Conservation (phyloP, 805 yeast genomes). For the Lachancea kluyveri region DNA sequence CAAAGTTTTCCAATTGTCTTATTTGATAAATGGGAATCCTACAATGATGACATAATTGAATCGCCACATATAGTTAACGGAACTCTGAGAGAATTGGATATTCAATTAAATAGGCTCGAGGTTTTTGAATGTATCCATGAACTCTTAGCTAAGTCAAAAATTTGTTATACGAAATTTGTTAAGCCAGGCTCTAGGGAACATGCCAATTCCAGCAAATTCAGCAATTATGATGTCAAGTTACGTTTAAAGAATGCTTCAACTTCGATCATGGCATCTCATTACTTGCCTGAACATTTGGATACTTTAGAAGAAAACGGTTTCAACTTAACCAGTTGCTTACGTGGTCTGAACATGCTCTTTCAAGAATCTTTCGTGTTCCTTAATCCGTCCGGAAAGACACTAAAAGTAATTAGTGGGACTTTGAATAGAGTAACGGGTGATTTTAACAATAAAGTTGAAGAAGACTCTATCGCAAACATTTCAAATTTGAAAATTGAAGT, state of each 20-base stretch:
- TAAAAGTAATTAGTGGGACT: constrained; percentile 15
- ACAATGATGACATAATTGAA: constrained; percentile 5
- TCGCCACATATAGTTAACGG: constrained; percentile 2
- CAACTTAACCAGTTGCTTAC: constrained; percentile 18
- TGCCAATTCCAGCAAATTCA: no score
- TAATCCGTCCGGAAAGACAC: constrained; percentile 6
- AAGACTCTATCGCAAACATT: constrained; percentile 15
- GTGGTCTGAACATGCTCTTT: constrained; percentile 20
- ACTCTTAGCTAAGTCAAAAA: constrained; percentile 1
- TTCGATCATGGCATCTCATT: constrained; percentile 19
- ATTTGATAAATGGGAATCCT: constrained; percentile 26
- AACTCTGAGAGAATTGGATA: constrained; percentile 22
- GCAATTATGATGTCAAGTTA: constrained; percentile 11
- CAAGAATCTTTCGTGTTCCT: constrained; percentile 18
- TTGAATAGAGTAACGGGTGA: constrained; percentile 22
- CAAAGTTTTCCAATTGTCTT: constrained; percentile 21
- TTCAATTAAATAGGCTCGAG: constrained; percentile 19
- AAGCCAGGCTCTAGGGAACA: no score
- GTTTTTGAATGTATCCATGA: constrained; percentile 12
- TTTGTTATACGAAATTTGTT: neutral
- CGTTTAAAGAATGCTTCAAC: constrained; percentile 23
- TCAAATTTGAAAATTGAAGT: constrained; percentile 11
- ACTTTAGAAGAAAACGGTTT: constrained; percentile 13
- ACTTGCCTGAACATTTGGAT: constrained; percentile 20
- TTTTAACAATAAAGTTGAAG: constrained; percentile 4